phyloP scores from a whole-genome alignment of 108 stramenopile genomes.

The Aurantiochytrium sp. region DNA sequence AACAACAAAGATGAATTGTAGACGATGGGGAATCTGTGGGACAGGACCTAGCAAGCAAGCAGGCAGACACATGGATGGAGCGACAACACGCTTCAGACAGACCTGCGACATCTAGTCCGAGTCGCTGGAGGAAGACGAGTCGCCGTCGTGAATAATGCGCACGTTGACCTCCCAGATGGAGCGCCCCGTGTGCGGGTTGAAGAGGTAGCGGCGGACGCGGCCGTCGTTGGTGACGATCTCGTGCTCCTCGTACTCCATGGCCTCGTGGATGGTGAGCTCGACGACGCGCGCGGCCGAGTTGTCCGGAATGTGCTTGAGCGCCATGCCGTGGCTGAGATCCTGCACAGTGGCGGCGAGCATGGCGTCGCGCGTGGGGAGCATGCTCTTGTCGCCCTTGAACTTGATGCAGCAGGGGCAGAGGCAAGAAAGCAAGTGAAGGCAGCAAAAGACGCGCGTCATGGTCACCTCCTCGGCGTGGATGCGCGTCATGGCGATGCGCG shows the following conservation, averaged over 20 bases:
- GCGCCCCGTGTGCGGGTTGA: neutral
- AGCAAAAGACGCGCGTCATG: neutral
- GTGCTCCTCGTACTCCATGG: neutral
- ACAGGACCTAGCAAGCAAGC: too few relatives aligned
- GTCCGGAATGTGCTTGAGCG: neutral
- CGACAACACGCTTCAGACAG: too few relatives aligned
- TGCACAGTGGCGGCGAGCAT: neutral
- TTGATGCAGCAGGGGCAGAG: conserved; percentile 4
- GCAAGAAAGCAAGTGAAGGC: neutral
- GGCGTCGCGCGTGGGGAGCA: neutral
- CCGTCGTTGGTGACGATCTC: neutral
- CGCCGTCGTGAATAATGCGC: neutral
- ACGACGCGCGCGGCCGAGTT: neutral
- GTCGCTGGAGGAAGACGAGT: neutral
- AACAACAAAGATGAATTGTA: too few relatives aligned
- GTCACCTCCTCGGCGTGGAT: neutral
- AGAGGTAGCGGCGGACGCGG: neutral
- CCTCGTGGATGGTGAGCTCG: neutral
- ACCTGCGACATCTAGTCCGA: too few relatives aligned
- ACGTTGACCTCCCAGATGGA: neutral
- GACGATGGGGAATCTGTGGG: too few relatives aligned
- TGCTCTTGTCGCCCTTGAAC: neutral
- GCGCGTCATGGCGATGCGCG: neutral
- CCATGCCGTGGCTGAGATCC: neutral
- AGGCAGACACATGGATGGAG: too few relatives aligned